Conservation (phyloP, 2,329 filamentous ascomycete genomes). For the Colletotrichum agaves region DNA sequence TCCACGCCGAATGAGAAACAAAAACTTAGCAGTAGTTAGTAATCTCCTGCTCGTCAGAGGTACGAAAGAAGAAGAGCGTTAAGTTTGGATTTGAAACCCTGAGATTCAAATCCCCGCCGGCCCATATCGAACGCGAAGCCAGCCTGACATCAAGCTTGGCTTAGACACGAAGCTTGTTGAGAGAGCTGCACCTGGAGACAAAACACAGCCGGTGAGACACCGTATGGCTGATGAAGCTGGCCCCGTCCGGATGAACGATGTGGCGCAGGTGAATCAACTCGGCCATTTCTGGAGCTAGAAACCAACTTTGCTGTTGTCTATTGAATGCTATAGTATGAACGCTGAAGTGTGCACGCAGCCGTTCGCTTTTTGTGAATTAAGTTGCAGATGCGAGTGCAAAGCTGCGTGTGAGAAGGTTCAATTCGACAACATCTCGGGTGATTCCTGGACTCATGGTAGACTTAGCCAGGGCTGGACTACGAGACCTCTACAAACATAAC, state of each 20-base stretch:
- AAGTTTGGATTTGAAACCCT: neutral
- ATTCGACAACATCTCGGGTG: neutral
- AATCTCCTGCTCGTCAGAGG: too few species aligned
- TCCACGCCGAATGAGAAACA: too few species aligned
- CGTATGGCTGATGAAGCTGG: constrained; percentile 5
- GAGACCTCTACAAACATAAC: too few species aligned
- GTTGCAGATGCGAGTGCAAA: too few species aligned
- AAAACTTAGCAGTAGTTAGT: too few species aligned
- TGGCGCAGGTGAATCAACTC: constrained; percentile 5
- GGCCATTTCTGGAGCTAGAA: neutral
- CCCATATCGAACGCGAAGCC: neutral
- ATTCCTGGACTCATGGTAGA: neutral
- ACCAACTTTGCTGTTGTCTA: neutral
- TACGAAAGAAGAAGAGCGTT: neutral
- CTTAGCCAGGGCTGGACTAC: neutral
- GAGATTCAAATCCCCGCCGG: neutral
- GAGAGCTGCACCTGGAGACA: too few species aligned
- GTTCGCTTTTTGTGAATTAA: too few species aligned
- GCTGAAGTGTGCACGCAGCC: too few species aligned
- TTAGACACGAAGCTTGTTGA: neutral
- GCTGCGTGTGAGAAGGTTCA: neutral
- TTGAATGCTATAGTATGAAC: neutral
- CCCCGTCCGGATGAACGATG: constrained; percentile 14
- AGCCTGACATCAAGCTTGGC: neutral
- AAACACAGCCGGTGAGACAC: neutral